Evolutionary conservation across 2,329 filamentous ascomycete genomes (phyloP).

Genomic region (Aschersonia sp.): DNA sequence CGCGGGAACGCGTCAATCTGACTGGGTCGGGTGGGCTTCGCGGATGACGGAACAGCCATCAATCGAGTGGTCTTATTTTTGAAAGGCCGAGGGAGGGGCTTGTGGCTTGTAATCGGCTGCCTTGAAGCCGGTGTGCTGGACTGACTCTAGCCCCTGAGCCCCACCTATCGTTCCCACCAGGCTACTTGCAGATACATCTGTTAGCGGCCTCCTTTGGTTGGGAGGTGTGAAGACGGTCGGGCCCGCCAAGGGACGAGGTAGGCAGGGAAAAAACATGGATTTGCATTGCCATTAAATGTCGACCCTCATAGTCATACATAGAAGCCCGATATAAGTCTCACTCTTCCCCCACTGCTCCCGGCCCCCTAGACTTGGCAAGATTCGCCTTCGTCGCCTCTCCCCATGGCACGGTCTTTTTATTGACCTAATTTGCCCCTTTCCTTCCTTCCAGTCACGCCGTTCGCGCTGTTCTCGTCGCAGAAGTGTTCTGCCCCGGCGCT

Average conservation of each 20-base stretch:
- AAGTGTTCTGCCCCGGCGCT: not conserved
- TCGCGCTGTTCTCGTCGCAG: not conserved
- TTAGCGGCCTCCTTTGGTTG: not conserved
- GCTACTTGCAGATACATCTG: not conserved
- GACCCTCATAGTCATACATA: too few relatives aligned
- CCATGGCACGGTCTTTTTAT: too few relatives aligned
- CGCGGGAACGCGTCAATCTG: slow-evolving; percentile 14
- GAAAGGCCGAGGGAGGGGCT: too few relatives aligned
- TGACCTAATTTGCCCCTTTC: too few relatives aligned
- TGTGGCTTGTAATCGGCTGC: too few relatives aligned
- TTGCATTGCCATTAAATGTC: not conserved
- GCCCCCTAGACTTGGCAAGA: not conserved
- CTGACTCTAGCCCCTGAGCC: too few relatives aligned
- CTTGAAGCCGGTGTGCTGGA: too few relatives aligned
- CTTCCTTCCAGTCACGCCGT: not conserved
- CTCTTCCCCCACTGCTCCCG: slow-evolving; percentile 2
- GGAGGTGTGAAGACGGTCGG: not conserved
- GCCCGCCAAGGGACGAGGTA: not conserved
- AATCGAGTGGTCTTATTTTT: slow-evolving; percentile 18
- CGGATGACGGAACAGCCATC: slow-evolving; percentile 2
- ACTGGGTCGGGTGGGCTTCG: slow-evolving; percentile 3
- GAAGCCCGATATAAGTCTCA: slow-evolving; percentile 2
- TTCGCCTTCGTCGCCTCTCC: too few relatives aligned
- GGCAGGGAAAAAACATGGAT: slow-evolving; percentile 2
- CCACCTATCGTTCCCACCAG: too few relatives aligned